A percentile compares a stretch with the other conserved stretches of the same genome.
Evolutionary conservation across 257 asterid species (phyloP).

Genomic region (Lycium ferocissimum): DNA sequence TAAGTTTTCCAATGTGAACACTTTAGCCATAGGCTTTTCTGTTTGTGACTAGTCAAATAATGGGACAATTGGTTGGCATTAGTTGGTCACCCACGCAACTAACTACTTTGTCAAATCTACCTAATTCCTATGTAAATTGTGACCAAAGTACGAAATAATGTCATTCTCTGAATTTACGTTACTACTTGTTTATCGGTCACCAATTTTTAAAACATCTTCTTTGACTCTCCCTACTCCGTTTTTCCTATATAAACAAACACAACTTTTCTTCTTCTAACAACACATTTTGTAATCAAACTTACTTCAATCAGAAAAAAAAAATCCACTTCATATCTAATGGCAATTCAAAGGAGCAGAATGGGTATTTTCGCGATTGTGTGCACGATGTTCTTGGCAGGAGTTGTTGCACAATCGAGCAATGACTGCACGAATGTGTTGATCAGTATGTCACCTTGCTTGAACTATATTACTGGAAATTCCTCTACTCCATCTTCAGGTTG

Average conservation of each 20-base stretch:
- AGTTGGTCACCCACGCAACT: conserved; percentile 37
- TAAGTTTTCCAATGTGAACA: neutral
- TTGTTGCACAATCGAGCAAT: conserved; percentile 59
- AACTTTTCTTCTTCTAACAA: neutral
- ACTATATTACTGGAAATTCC: conserved; percentile 67
- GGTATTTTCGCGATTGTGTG: conserved; percentile 44
- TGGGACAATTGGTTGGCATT: conserved; percentile 28
- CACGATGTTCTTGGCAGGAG: conserved; percentile 46
- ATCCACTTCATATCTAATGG: conserved; percentile 43
- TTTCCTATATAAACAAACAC: conserved; percentile 1
- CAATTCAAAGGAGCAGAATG: conserved; percentile 39
- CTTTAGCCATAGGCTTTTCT: neutral
- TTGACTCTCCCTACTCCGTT: neutral
- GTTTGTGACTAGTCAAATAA: neutral
- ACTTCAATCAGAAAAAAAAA: neutral
- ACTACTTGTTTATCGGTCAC: neutral
- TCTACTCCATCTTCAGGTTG: conserved; percentile 65
- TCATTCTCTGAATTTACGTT: neutral
- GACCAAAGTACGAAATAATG: neutral
- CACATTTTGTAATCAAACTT: neutral
- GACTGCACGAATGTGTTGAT: conserved; percentile 77
- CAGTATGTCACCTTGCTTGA: conserved; percentile 90
- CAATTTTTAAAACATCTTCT: neutral
- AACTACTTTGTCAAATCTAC: conserved; percentile 28
- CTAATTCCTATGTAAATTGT: neutral